Percentiles rank a stretch among this genome's conserved stretches.
Evolutionary conservation across 169 alveolate species (phyloP).

Genomic region (Plasmodium gaboni): DNA sequence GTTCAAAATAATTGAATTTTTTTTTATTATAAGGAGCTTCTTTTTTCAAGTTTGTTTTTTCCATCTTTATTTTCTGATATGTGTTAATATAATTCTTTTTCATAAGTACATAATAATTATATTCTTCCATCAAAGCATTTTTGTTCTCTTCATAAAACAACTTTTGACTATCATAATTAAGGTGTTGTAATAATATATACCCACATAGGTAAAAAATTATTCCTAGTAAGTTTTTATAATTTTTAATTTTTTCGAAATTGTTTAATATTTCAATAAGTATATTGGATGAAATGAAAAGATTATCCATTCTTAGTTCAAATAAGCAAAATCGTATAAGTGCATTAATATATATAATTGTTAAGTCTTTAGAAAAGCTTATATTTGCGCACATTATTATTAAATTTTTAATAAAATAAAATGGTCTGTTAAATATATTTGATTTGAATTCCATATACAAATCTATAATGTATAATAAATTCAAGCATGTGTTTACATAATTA

Average conservation of each 20-base stretch:
- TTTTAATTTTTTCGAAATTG: conserved; percentile 54
- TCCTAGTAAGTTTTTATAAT: conserved; percentile 47
- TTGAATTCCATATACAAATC: conserved; percentile 74
- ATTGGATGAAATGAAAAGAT: conserved; percentile 18
- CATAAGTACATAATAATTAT: conserved; percentile 19
- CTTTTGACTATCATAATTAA: conserved; percentile 14
- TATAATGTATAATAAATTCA: conserved; percentile 61
- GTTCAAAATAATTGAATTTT: neutral
- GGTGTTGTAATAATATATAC: conserved; percentile 18
- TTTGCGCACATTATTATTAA: conserved; percentile 62
- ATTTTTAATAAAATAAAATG: conserved; percentile 66
- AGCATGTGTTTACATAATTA: conserved; percentile 19
- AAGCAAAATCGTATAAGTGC: conserved; percentile 54
- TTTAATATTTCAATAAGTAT: conserved; percentile 59
- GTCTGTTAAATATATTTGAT: conserved; percentile 20
- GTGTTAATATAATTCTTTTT: conserved; percentile 17
- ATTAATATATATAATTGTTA: conserved; percentile 38
- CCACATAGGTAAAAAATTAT: conserved; percentile 61
- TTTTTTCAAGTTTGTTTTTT: conserved; percentile 10
- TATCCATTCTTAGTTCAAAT: conserved; percentile 67
- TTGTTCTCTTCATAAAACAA: conserved; percentile 12
- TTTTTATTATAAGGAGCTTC: neutral
- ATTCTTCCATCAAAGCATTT: conserved; percentile 18
- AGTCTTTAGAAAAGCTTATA: conserved; percentile 42
- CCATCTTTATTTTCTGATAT: conserved; percentile 3